Conservation (phyloP, 305 asterid genomes). For the Salvia sclarea region DNA sequence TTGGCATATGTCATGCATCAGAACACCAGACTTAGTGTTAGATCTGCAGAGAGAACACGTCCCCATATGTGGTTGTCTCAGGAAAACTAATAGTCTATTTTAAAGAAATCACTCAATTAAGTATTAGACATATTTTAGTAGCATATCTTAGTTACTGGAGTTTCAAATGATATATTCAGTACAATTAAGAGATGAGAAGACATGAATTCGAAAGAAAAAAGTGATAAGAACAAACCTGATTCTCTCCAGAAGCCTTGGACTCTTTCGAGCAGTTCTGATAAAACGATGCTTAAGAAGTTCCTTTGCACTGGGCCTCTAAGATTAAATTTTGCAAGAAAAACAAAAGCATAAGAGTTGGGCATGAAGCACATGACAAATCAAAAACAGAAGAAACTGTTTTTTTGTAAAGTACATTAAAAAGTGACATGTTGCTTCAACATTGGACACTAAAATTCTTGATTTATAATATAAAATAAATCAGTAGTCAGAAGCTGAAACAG, state of each 20-base stretch:
- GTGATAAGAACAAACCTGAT: conserved; percentile 70
- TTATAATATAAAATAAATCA: background rate
- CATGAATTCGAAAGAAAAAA: too few relatives aligned
- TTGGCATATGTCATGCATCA: conserved; percentile 21
- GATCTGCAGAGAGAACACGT: background rate
- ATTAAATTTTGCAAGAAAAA: conserved; percentile 26
- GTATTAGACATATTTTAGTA: background rate
- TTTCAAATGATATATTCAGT: conserved; percentile 9
- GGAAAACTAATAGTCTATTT: background rate
- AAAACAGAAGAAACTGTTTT: background rate
- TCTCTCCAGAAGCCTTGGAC: conserved; percentile 87
- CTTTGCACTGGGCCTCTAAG: conserved; percentile 89
- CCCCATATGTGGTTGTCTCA: conserved; percentile 14
- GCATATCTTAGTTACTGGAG: background rate
- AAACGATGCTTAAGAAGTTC: conserved; percentile 90
- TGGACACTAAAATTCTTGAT: background rate
- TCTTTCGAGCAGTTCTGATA: conserved; percentile 82
- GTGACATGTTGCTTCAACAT: conserved; percentile 19
- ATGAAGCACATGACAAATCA: conserved; percentile 24
- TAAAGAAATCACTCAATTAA: background rate
- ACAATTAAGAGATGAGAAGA: conserved; percentile 24
- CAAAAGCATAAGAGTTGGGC: conserved; percentile 19
- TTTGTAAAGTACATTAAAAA: conserved; percentile 9
- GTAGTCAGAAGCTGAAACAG: conserved; percentile 15
- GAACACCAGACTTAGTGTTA: conserved; percentile 4